Evolutionary conservation across 164 flowering plant species (phyloP), one percentile per base, ranked within the genome.

Genomic region (Santalum album): DNA sequence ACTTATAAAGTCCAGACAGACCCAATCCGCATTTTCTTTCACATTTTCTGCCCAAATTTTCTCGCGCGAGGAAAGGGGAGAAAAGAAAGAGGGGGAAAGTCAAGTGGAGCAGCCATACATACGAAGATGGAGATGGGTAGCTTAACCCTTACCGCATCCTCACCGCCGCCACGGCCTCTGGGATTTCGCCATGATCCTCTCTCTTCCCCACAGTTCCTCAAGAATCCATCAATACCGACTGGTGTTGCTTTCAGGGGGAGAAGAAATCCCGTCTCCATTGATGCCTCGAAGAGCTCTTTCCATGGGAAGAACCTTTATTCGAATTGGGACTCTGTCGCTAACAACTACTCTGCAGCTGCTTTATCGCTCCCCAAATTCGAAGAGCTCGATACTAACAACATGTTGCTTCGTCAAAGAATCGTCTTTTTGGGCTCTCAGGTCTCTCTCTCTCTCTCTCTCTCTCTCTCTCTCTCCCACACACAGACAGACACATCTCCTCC

Each of bases 391-490:
- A 64, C 83, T 53, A 77, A 84, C 62, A 86, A 86, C 64, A 83
- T 82, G 98, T 86, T 91, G 60, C 90, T 91, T 27, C 89, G 90
- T 32, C 98, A 91, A 65, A 61, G 98, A 61, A 88, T 91, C 56
- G 55, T 91, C 66, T 91, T 88, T 65, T 61, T 91, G 69, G 95
- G 96, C 18, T 69, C 86, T 54, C 84, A 78, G 94, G 98, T 88
- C 25, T 24, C 42, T 54, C 19, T 27, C 23, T 54, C 56, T 27
- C 49, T 17, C 24, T n/a, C 32, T 48, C 27, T 56, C 27, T 38
- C 32, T 34, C 34, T 39, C 45, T 17, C 12, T 36, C 12, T 14
- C 40, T 9, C 42, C 3, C 42, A 9, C 42, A 9, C 42, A 32
- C 36, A 32, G 0, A 32, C 36, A 32, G 0, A 32, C 7, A 12